Evolutionary conservation across 768 basidiomycete species (phyloP), one percentile per base, ranked within the genome.

Genomic region (Baorangia bicolor): DNA sequence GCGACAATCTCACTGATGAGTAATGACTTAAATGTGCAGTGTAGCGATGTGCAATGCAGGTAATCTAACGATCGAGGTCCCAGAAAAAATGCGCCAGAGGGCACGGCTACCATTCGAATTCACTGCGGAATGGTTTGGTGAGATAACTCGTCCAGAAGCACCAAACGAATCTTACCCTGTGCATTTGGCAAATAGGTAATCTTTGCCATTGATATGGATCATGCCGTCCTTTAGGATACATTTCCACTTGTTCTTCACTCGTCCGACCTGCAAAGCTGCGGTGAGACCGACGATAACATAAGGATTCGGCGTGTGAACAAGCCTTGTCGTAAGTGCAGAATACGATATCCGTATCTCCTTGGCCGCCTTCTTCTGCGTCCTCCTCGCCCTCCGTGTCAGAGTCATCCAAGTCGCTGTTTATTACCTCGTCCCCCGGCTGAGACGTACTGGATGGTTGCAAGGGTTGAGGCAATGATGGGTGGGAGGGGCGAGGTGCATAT

Each of bases 231-330:
- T 97, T 49, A 99, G 81, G 23, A 92, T 86, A 57, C 94, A 95
- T 78, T 98, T 99, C 97, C 97, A 99, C 77, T 98, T 99, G 77
- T 97, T 98, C 77, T 98, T 99, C 25, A 98, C 96, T n/a, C 97
- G 83, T 41, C 95, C 94, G 34, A 98, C 96, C 95, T 98, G 62
- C 20, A 39, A 40, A 5, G 23, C 37, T 13, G 37, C 27, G 18
- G 47, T 57, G 18, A 60, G 53, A 46, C 31, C 35, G 20, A 25
- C 3, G 2, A 40, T 12, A 47, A 49, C 31, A 41, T 33, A 58
- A n/a, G n/a, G n/a, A n/a, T 53, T 28, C 12, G 49, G 25, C 25
- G 53, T 31, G 21, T 20, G 12, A 47, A 58, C 78, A 38, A 53
- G 93, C 96, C 86, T 98, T 98, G 71, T 99, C 97, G 69, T 97